These are phyloP conservation scores for Leccinum pachyderme DNA, from an alignment of 1,284 basidiomycete genomes.

Conservation along the genomic window DNA sequence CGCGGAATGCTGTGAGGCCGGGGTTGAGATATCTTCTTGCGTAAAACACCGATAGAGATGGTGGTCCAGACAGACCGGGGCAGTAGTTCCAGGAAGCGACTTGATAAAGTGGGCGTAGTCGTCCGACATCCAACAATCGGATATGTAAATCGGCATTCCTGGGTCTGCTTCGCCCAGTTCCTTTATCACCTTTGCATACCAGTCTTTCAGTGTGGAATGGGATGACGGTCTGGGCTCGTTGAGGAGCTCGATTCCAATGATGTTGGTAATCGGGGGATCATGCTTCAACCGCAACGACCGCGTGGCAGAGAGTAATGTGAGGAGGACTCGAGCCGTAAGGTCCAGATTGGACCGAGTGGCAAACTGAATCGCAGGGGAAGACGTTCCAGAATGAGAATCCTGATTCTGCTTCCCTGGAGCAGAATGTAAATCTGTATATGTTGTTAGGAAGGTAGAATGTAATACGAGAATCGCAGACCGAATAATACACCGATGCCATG, in stretches of 20 bases:
- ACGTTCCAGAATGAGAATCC: conserved; percentile 66
- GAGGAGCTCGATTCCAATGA: conserved; percentile 80
- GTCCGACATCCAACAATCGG: conserved; percentile 77
- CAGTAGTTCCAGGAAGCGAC: conserved; percentile 32
- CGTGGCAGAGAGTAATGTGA: conserved; percentile 47
- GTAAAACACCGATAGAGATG: conserved; percentile 88
- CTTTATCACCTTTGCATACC: conserved; percentile 64
- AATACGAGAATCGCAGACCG: conserved; percentile 41
- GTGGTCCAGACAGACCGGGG: conserved; percentile 72
- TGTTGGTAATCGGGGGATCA: conserved; percentile 48
- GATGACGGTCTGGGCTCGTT: conserved; percentile 74
- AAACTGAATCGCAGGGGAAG: conserved; percentile 47
- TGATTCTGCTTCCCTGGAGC: conserved; percentile 77
- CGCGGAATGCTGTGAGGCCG: conserved; percentile 57
- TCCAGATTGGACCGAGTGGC: conserved; percentile 51
- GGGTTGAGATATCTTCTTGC: conserved; percentile 52
- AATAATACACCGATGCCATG: conserved; percentile 79
- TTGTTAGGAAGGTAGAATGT: conserved; percentile 4
- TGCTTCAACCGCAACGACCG: conserved; percentile 33
- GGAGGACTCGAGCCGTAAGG: conserved; percentile 53
- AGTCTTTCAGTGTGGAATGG: conserved; percentile 51
- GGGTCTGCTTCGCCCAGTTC: conserved; percentile 55
- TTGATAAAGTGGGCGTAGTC: conserved; percentile 62
- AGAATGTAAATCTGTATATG: conserved; percentile 59
- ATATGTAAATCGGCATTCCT: conserved; percentile 67